These are phyloP conservation scores for Ramularia collo-cygni DNA, from an alignment of 2,329 filamentous ascomycete genomes.

Conservation along the genomic window DNA sequence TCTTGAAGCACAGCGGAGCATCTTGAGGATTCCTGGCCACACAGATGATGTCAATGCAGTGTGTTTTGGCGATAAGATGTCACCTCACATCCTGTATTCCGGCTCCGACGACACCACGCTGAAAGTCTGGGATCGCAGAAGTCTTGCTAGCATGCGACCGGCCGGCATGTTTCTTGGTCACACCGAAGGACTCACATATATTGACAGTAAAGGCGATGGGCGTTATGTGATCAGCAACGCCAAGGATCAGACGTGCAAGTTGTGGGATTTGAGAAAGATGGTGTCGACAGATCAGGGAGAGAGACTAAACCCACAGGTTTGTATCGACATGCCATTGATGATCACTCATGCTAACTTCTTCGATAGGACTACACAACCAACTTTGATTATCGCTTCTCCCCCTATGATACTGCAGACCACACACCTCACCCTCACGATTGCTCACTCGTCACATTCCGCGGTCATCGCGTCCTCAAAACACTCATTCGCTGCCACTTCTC, in stretches of 20 bases:
- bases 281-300: constrained; percentile 63
- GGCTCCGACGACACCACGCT: constrained; percentile 91
- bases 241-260: constrained; percentile 95
- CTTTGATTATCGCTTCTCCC: constrained; percentile 69
- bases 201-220: constrained; percentile 76
- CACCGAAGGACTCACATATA: constrained; percentile 59
- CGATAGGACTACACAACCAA: constrained; percentile 48
- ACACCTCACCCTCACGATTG: constrained; percentile 77
- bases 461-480: constrained; percentile 81
- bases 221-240: constrained; percentile 89
- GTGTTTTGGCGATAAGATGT: constrained; percentile 82
- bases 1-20: constrained; percentile 68
- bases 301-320: constrained; percentile 44
- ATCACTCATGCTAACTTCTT: not conserved
- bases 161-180: constrained; percentile 60
- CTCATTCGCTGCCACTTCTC: constrained; percentile 94
- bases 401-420: constrained; percentile 60
- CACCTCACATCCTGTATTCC: constrained; percentile 90
- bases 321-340: constrained; percentile 1
- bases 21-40: constrained; percentile 73
- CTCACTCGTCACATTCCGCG: constrained; percentile 86
- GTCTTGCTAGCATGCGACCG: constrained; percentile 54
- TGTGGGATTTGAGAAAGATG: constrained; percentile 92
- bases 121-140: constrained; percentile 90
- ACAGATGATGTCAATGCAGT: constrained; percentile 91